Evolutionary conservation across 2,329 filamentous ascomycete genomes (phyloP), one percentile per base, ranked within the genome.

Genomic region (Alternaria conjuncta): DNA sequence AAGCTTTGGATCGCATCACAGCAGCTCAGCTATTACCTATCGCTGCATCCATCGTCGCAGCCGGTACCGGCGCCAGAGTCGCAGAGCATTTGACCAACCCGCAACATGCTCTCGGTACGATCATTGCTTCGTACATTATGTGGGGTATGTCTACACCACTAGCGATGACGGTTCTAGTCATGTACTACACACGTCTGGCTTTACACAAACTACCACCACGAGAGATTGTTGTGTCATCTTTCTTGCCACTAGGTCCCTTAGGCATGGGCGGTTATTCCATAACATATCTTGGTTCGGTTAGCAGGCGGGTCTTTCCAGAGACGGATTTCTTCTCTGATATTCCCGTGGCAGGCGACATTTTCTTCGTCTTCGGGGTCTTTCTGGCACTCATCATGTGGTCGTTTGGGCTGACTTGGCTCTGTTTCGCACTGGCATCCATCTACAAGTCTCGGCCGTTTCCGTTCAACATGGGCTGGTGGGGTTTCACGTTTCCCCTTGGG

Each of bases 111-210:
- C 75, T 90, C 20, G 85, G 84, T 41, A 92, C 90, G 0, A 71
- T 92, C 21, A 80, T 91, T n/a, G 82, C 83, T 15, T 89, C 85
- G 4, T 93, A 92, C 73, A 81, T 92, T 15, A 85, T 92, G 67
- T 92, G 88, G 89, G 90, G 90, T 0, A 87, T 88, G 61, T 88
- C 89, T 5, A 84, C 84, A 3, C 86, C 86, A 0, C 78, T 92
- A 55, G 86, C 89, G 2, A 85, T 89, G 76, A 84, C 85, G 45
- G 85, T 91, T 20, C 80, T 92, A 25, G 87, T 87, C 11, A 85
- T 92, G 41, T 93, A 92, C 78, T 91, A 91, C 72, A 87, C 90
- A 63, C 88, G 90, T 11, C 82, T 93, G 10, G 88, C 87, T 5
- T 76, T 92, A 3, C 86, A 92, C 77, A 88, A 88, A 43, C 83